A percentile compares a stretch with the other conserved stretches of the same genome.
These are phyloP conservation scores for Uronychia binucleata DNA, from an alignment of 73 alveolate species.

Conservation along the genomic window DNA sequence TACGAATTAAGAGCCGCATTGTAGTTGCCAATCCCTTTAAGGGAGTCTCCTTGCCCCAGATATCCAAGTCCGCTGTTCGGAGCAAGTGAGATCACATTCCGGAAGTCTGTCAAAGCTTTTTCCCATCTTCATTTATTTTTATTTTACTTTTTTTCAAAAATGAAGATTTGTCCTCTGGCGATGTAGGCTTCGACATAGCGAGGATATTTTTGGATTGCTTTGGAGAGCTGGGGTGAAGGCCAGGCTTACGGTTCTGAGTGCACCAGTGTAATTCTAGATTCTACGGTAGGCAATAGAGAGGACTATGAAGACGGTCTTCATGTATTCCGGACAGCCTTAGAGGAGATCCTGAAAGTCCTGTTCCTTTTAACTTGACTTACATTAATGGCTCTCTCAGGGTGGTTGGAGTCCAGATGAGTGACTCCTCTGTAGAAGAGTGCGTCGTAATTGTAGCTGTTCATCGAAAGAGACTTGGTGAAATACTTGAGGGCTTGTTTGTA, in stretches of 20 bases:
- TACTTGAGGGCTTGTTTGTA: slow-evolving; percentile 63
- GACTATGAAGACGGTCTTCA: slow-evolving; percentile 50
- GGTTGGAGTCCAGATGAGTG: slow-evolving; percentile 41
- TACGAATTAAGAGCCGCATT: slow-evolving; percentile 52
- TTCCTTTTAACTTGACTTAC: background rate
- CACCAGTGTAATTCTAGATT: slow-evolving; percentile 36
- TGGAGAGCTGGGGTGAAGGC: background rate
- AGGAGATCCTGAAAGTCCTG: slow-evolving; percentile 35
- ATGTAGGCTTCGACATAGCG: slow-evolving; percentile 66
- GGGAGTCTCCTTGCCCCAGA: slow-evolving; percentile 66
- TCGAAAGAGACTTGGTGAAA: slow-evolving; percentile 32
- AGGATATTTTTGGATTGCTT: slow-evolving; percentile 68
- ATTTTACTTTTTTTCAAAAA: slow-evolving; percentile 1
- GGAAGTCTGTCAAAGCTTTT: slow-evolving; percentile 64
- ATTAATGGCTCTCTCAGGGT: slow-evolving; percentile 38
- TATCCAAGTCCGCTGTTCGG: slow-evolving; percentile 68
- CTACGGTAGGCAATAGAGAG: slow-evolving; percentile 69
- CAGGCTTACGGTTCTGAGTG: slow-evolving; percentile 43
- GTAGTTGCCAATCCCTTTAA: slow-evolving; percentile 66
- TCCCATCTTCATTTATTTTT: slow-evolving; percentile 35
- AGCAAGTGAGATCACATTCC: slow-evolving; percentile 23
- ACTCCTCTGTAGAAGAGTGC: slow-evolving; percentile 64
- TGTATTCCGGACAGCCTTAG: slow-evolving; percentile 49
- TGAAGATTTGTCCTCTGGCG: slow-evolving; percentile 70
- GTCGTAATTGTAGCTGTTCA: slow-evolving; percentile 46